These are phyloP conservation scores for Apiotrichum montevideense DNA, from an alignment of 1,284 basidiomycete species.

Conservation along the genomic window DNA sequence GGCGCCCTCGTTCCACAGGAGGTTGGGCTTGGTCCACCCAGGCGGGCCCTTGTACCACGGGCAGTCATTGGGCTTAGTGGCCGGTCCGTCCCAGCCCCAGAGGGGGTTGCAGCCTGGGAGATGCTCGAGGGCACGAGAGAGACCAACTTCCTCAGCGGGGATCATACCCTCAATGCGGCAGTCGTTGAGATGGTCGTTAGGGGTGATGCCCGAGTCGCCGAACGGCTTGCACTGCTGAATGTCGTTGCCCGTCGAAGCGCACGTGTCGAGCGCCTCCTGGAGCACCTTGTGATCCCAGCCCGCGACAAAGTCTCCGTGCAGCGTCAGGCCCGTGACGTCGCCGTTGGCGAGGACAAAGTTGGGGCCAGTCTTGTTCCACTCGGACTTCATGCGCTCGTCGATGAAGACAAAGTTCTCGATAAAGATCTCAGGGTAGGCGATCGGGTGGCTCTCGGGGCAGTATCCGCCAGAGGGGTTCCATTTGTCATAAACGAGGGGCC, in stretches of 20 bases:
- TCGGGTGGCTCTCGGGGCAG: constrained; percentile 15
- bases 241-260: neutral
- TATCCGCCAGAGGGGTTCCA: neutral
- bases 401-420: constrained; percentile 6
- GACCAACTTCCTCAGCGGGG: constrained; percentile 18
- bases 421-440: constrained; percentile 11
- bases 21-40: constrained; percentile 7
- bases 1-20: neutral
- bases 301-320: constrained; percentile 14
- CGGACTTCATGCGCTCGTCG: neutral
- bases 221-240: neutral
- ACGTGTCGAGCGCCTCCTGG: neutral
- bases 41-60: constrained; percentile 3
- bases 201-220: too few relatives aligned
- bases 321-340: constrained; percentile 9
- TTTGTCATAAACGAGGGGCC: constrained; percentile 20
- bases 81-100: constrained; percentile 12
- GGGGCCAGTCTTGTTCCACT: constrained; percentile 2
- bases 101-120: constrained; percentile 11
- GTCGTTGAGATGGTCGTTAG: neutral
- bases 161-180: constrained; percentile 12
- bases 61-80: constrained; percentile 1
- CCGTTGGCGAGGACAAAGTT: constrained; percentile 13
- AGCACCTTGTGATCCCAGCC: constrained; percentile 10
- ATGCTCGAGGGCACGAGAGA: constrained; percentile 16